These are phyloP conservation scores for Eucalyptus victrix DNA, from an alignment of 345 rosid genomes.

Conservation along the genomic window DNA sequence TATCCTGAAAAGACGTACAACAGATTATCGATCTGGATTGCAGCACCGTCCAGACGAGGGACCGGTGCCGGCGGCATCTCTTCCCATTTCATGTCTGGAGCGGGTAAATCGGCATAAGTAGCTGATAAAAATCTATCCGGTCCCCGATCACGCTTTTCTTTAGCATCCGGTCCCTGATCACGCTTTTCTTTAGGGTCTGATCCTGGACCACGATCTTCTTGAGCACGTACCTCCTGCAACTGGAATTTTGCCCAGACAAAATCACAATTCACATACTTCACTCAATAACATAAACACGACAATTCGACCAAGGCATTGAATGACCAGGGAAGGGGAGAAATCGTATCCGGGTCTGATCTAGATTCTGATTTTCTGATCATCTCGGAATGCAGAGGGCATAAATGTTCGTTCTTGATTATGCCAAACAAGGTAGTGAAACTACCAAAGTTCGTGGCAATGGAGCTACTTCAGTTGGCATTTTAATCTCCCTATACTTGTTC, in stretches of 20 bases:
- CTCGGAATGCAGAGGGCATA: background rate
- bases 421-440: background rate
- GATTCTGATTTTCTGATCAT: background rate
- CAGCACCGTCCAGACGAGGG: constrained; percentile 77
- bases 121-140: constrained; percentile 28
- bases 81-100: constrained; percentile 72
- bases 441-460: background rate
- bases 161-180: background rate
- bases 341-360: background rate
- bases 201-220: background rate
- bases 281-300: background rate
- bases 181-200: background rate
- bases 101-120: constrained; percentile 67
- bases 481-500: background rate
- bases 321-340: background rate
- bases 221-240: background rate
- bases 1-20: constrained; percentile 70
- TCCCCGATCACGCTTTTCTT: background rate
- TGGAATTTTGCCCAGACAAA: background rate
- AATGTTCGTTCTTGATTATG: background rate
- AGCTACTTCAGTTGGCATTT: background rate
- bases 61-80: constrained; percentile 73
- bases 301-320: background rate
- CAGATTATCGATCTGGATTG: constrained; percentile 58
- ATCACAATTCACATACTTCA: background rate